Conservation (phyloP, 495 filamentous ascomycete species). For the Sporormia fimetaria region DNA sequence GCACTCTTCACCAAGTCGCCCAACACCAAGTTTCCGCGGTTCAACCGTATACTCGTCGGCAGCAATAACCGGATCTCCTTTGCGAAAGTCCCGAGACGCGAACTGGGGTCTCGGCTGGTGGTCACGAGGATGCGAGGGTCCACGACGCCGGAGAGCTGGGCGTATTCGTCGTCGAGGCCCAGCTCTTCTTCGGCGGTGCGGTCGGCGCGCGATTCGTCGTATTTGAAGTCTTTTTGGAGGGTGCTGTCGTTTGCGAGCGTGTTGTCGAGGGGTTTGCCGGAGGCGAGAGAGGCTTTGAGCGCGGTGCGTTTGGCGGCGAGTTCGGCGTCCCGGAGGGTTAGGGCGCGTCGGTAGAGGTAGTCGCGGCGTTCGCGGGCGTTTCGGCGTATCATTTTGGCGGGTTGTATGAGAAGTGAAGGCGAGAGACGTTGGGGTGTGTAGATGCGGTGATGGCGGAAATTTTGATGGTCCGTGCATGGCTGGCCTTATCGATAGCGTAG, state of each 20-base stretch:
- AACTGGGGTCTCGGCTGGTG: slow-evolving; percentile 77
- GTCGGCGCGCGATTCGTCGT: slow-evolving; percentile 67
- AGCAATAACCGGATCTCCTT: slow-evolving; percentile 91
- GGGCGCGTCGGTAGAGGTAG: slow-evolving; percentile 77
- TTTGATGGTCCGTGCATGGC: neutral
- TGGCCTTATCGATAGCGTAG: slow-evolving; percentile 2
- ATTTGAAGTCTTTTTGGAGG: slow-evolving; percentile 82
- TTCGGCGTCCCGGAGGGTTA: slow-evolving; percentile 80
- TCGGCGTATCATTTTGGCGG: slow-evolving; percentile 9
- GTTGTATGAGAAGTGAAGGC: neutral
- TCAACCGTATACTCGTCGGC: slow-evolving; percentile 80
- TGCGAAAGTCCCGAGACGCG: slow-evolving; percentile 74
- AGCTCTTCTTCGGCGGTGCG: slow-evolving; percentile 51
- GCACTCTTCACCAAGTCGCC: slow-evolving; percentile 74
- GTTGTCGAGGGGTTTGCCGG: slow-evolving; percentile 73
- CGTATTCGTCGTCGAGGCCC: slow-evolving; percentile 93
- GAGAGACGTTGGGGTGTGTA: neutral
- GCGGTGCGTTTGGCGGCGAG: slow-evolving; percentile 82
- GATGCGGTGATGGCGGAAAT: neutral
- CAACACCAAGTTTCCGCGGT: slow-evolving; percentile 81
- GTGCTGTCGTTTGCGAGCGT: slow-evolving; percentile 80
- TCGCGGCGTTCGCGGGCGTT: slow-evolving; percentile 82
- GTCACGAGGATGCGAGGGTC: slow-evolving; percentile 87
- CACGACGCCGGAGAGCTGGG: slow-evolving; percentile 68
- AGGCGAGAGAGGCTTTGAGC: slow-evolving; percentile 73